Evolutionary conservation across 2,329 filamentous ascomycete species (phyloP), one percentile per base, ranked within the genome.

Genomic region (Phyllosticta citrichinensis): DNA sequence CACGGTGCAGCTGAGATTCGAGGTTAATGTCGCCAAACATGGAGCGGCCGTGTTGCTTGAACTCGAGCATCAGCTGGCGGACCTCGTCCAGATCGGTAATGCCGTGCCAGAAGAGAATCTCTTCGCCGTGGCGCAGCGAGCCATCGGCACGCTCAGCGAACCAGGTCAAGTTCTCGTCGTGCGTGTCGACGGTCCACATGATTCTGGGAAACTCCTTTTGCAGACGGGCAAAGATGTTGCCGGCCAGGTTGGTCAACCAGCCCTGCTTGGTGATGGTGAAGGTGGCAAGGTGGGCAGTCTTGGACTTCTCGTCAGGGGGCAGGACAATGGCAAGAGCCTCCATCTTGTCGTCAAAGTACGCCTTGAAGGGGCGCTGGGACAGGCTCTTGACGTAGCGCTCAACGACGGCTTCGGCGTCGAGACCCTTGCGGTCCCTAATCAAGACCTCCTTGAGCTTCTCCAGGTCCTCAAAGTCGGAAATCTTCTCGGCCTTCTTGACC

Each of bases 81-180:
- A 97, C 87, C 73, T 96, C 89, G 57, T 90, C 86, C 33, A 87
- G 85, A 60, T 86, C 86, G 66, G 94, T 88, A 62, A 94, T 85
- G 58, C 92, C 92, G 55, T 62, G 56, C 74, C 95, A 96, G 89
- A 93, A 97, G 70, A 97, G 86, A 50, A 97, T 90, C 70, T 92
- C 90, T 62, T 91, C 91, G 66, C 90, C 86, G 61, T 87, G 85
- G 64, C 88, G 90, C 68, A 97, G 83, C 75, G 90, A 96, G 61
- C 94, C 93, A 67, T 97, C 91, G 10, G 93, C 88, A 81, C 96
- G 96, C 76, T 96, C 92, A 67, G 96, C 95, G 80, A 97, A 97
- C 94, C 93, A 97, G 11, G 91, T 92, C 68, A 97, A 80, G 74
- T 97, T 97, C 81, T 97, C 93, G 68, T 97, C 92, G 67, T 95